phyloP scores from a whole-genome alignment of 2,329 filamentous ascomycete genomes.

The Penicillium italicum region DNA sequence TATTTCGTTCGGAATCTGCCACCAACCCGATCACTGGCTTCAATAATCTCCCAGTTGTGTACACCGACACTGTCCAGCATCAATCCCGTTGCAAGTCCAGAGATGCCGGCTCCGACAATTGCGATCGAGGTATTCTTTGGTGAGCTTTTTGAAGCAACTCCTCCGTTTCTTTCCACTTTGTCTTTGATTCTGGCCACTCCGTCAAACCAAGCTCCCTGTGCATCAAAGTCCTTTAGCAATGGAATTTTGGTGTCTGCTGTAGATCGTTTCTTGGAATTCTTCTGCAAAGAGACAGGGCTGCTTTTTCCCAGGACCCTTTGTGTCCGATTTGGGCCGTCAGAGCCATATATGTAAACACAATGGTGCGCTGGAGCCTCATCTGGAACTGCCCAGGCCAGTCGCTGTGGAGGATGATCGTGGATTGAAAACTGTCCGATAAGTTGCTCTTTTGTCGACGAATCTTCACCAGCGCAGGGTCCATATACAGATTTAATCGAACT shows the following conservation, averaged over 20 bases:
- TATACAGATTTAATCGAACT: constrained; percentile 6
- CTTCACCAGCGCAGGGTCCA: background rate
- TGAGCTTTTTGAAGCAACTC: constrained; percentile 1
- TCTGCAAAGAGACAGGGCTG: constrained; percentile 5
- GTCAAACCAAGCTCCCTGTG: constrained; percentile 27
- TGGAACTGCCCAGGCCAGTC: constrained; percentile 12
- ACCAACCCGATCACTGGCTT: constrained; percentile 42
- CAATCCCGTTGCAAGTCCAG: constrained; percentile 45
- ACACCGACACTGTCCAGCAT: constrained; percentile 45
- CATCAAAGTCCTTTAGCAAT: constrained; percentile 21
- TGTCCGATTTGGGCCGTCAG: background rate
- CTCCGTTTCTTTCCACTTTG: constrained; percentile 3
- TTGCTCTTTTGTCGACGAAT: background rate
- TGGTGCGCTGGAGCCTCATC: constrained; percentile 2
- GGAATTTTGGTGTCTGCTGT: constrained; percentile 6
- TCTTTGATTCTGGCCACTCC: constrained; percentile 23
- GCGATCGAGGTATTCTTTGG: constrained; percentile 28
- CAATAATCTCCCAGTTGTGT: constrained; percentile 46
- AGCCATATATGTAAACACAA: constrained; percentile 5
- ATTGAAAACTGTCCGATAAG: constrained; percentile 5
- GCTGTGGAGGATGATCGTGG: constrained; percentile 4
- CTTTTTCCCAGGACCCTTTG: constrained; percentile 8
- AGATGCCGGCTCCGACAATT: constrained; percentile 28
- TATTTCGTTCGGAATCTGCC: constrained; percentile 46
- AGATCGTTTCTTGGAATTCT: constrained; percentile 4